These are phyloP conservation scores for Lablab purpureus DNA, from an alignment of 306 rosid species.

Conservation along the genomic window DNA sequence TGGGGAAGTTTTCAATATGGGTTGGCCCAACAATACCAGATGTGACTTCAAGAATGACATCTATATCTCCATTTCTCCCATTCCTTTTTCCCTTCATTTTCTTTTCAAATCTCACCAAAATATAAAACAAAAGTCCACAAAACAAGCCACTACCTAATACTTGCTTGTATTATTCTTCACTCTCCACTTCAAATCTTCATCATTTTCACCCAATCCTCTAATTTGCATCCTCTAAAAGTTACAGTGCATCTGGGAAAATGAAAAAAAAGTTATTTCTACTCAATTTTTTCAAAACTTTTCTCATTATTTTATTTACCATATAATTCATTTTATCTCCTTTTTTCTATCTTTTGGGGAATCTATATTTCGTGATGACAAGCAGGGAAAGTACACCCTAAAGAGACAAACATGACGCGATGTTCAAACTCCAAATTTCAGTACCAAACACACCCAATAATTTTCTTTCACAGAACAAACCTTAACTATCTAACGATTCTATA, in stretches of 20 bases:
- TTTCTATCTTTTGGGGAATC: neutral
- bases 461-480: neutral
- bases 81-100: neutral
- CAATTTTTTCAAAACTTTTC: no score
- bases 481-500: neutral
- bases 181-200: neutral
- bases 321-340: neutral
- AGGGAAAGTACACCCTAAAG: conserved; percentile 24
- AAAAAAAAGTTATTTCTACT: no score
- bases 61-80: neutral
- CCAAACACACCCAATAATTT: neutral
- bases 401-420: conserved; percentile 35
- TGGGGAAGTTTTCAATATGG: neutral
- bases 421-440: neutral
- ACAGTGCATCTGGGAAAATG: no score
- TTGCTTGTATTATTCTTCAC: neutral
- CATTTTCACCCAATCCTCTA: neutral
- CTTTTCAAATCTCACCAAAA: neutral
- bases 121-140: neutral
- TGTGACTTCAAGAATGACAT: conserved; percentile 14
- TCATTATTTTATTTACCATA: no score
- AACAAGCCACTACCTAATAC: neutral
- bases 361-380: neutral
- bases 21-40: conserved; percentile 28
- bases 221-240: no score